phyloP scores from a whole-genome alignment of 306 rosid species.

The Casuarina cunninghamiana region DNA sequence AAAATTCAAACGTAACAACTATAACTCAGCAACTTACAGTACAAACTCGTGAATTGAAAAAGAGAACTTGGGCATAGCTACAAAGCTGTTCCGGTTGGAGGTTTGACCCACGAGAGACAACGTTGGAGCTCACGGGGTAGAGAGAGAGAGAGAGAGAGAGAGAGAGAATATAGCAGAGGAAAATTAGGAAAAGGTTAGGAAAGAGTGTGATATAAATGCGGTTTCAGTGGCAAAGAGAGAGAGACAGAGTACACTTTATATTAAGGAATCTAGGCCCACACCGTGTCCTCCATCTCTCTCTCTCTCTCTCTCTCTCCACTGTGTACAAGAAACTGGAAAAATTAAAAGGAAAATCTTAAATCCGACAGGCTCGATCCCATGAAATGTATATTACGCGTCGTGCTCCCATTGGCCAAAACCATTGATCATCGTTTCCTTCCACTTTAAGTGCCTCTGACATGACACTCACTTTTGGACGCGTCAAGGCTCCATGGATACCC shows the following conservation, averaged over 20 bases:
- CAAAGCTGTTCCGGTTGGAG: background rate
- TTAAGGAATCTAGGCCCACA: constrained; percentile 22
- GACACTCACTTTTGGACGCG: background rate
- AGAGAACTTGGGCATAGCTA: constrained; percentile 6
- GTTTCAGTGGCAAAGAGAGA: constrained; percentile 32
- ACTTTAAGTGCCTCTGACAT: background rate
- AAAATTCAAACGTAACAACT: constrained; percentile 20
- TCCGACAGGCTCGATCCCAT: background rate
- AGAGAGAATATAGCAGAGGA: constrained; percentile 26
- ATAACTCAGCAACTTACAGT: background rate
- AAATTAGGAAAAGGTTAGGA: constrained; percentile 59
- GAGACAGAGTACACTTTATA: constrained; percentile 6
- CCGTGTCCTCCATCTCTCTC: constrained; percentile 3
- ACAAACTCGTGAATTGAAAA: constrained; percentile 9
- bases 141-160: constrained; percentile 24
- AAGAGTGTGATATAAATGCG: constrained; percentile 42
- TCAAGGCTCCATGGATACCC: background rate
- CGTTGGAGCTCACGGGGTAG: constrained; percentile 15
- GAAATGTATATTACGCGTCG: background rate
- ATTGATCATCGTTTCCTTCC: background rate
- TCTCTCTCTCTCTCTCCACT: background rate
- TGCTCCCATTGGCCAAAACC: background rate
- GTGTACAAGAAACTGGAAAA: background rate
- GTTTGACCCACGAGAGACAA: background rate
- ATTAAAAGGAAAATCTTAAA: background rate